Evolutionary conservation across 2,329 filamentous ascomycete species (phyloP).

Genomic region (Colletotrichum sp.): DNA sequence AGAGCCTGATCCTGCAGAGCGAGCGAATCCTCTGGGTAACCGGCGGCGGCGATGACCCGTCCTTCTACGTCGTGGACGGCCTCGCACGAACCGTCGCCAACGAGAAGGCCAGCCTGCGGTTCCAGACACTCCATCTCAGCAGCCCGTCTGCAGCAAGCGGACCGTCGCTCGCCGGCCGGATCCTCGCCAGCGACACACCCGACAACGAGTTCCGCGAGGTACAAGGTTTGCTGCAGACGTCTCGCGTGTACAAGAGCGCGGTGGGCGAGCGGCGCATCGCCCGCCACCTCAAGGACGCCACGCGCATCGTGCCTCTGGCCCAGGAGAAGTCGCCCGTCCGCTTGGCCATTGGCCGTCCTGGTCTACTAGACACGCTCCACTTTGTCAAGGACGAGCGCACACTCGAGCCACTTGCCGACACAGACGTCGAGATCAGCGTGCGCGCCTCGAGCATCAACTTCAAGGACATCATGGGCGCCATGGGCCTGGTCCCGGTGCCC

Average conservation of each 20-base stretch:
- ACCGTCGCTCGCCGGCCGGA: not conserved
- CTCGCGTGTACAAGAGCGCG: constrained; percentile 30
- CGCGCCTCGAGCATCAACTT: constrained; percentile 38
- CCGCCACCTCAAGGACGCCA: constrained; percentile 26
- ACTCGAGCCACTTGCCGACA: constrained; percentile 15
- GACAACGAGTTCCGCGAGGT: not conserved
- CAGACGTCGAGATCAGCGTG: constrained; percentile 35
- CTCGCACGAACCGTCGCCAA: not conserved
- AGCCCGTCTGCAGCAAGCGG: not conserved
- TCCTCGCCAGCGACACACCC: not conserved
- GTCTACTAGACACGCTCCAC: constrained; percentile 30
- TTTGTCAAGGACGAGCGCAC: constrained; percentile 29
- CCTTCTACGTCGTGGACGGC: not conserved
- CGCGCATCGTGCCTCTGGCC: not conserved
- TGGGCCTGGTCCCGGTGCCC: constrained; percentile 26
- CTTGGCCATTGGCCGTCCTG: constrained; percentile 24
- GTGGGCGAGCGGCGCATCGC: constrained; percentile 27
- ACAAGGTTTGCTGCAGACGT: not conserved
- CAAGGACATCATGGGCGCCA: constrained; percentile 35
- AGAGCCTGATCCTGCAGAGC: not conserved
- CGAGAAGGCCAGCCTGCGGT: not conserved
- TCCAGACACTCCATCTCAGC: constrained; percentile 3
- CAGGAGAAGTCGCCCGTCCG: not conserved
- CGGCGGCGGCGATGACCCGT: not conserved
- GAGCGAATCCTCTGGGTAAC: constrained; percentile 10